Conservation (phyloP, 495 filamentous ascomycete species). For the Xylaria telfairii region DNA sequence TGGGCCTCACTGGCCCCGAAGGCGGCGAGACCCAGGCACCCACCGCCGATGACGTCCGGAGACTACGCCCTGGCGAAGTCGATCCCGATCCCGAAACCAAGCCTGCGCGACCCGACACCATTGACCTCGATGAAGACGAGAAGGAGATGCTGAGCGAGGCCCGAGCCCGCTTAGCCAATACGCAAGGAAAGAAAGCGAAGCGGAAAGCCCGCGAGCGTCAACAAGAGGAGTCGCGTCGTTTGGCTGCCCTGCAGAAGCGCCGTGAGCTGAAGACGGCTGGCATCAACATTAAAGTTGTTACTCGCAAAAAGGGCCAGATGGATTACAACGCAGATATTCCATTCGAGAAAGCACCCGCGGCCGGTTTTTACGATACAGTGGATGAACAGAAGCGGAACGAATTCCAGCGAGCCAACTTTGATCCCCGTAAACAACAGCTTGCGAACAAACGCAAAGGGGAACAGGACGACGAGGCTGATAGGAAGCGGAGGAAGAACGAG, state of each 20-base stretch:
- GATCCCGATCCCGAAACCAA: constrained; percentile 97
- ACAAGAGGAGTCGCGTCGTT: constrained; percentile 87
- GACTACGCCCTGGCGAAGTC: constrained; percentile 87
- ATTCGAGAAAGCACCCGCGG: constrained; percentile 88
- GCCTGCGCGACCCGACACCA: constrained; percentile 94
- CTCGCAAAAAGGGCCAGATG: constrained; percentile 93
- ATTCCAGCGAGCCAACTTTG: constrained; percentile 83
- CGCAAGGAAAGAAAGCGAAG: constrained; percentile 98
- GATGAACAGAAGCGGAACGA: constrained; percentile 86
- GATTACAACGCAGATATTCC: constrained; percentile 99
- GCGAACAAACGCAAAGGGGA: constrained; percentile 97
- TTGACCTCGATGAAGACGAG: constrained; percentile 98
- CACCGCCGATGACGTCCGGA: constrained; percentile 90
- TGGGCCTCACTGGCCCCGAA: constrained; percentile 86
- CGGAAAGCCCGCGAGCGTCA: constrained; percentile 95
- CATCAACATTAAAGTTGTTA: constrained; percentile 97
- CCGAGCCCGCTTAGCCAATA: constrained; percentile 93
- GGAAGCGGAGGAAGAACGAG: constrained; percentile 85
- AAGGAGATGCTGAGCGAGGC: constrained; percentile 99
- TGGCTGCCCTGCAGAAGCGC: constrained; percentile 92
- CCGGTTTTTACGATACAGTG: constrained; percentile 91
- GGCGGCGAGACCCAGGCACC: constrained; percentile 89
- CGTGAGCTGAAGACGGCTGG: constrained; percentile 96
- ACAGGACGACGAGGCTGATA: constrained; percentile 78
- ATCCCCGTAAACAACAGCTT: constrained; percentile 91